These are phyloP conservation scores for Sutorius eximius DNA, from an alignment of 1,284 basidiomycete species.

Conservation along the genomic window DNA sequence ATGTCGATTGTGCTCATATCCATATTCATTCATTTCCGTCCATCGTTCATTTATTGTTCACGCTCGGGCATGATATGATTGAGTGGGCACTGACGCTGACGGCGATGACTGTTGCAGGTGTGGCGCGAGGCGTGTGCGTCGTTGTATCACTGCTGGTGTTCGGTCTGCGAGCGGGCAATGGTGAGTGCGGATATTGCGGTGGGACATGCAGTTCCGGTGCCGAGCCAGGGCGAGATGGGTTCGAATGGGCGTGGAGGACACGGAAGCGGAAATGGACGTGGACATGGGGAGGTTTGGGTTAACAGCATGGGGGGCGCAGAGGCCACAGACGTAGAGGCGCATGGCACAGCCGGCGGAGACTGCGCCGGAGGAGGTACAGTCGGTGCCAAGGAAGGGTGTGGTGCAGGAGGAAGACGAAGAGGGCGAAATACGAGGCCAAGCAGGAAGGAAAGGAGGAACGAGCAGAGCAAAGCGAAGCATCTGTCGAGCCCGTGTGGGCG, in stretches of 20 bases:
- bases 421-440: constrained; percentile 8
- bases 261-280: too few species aligned
- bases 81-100: too few species aligned
- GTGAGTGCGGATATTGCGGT: constrained; percentile 36
- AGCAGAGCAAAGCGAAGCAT: constrained; percentile 32
- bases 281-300: too few species aligned
- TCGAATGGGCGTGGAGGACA: constrained; percentile 7
- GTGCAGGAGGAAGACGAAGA: constrained; percentile 24
- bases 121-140: constrained; percentile 74
- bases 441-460: constrained; percentile 26
- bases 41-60: background rate
- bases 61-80: constrained; percentile 2
- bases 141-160: constrained; percentile 68
- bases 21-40: background rate
- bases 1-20: background rate
- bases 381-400: constrained; percentile 15
- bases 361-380: constrained; percentile 28
- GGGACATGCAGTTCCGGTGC: constrained; percentile 31
- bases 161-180: constrained; percentile 66
- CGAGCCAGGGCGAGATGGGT: constrained; percentile 26
- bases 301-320: constrained; percentile 10
- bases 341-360: constrained; percentile 18
- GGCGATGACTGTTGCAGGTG: constrained; percentile 40
- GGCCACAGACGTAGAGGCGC: background rate
- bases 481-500: constrained; percentile 2